These are phyloP conservation scores for Ustilago vetiveriae DNA, from an alignment of 1,284 basidiomycete species.

Conservation along the genomic window DNA sequence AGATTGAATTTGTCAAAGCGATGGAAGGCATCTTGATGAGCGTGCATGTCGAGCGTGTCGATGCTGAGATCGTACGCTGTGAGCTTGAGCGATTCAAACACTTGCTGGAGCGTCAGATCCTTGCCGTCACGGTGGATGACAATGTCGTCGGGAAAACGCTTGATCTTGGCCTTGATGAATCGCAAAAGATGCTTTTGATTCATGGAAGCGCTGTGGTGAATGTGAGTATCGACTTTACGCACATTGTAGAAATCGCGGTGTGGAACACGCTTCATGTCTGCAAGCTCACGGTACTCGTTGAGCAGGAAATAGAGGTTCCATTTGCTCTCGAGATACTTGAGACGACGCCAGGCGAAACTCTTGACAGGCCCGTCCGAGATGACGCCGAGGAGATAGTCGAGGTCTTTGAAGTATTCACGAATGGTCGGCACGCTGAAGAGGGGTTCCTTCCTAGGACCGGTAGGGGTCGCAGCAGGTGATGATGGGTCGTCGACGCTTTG, in stretches of 20 bases:
- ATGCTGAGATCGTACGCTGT: constrained; percentile 98
- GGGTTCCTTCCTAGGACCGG: constrained; percentile 67
- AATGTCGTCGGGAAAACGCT: constrained; percentile 82
- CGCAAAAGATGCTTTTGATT: constrained; percentile 99
- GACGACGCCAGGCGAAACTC: constrained; percentile 89
- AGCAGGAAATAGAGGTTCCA: constrained; percentile 92
- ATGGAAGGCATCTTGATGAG: constrained; percentile 96
- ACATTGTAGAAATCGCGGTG: constrained; percentile 97
- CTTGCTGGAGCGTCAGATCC: constrained; percentile 87
- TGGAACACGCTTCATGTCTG: constrained; percentile 86
- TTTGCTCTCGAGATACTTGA: constrained; percentile 94
- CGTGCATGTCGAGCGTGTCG: constrained; percentile 99
- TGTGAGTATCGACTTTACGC: constrained; percentile 95
- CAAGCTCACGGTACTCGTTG: constrained; percentile 92
- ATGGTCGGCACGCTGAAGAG: constrained; percentile 84
- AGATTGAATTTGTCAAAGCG: constrained; percentile 79
- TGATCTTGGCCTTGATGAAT: constrained; percentile 98
- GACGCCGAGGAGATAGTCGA: constrained; percentile 76
- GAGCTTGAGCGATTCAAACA: constrained; percentile 92
- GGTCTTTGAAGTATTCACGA: constrained; percentile 92
- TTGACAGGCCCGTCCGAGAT: constrained; percentile 95
- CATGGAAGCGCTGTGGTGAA: constrained; percentile 98
- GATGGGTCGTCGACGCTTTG: constrained; percentile 35
- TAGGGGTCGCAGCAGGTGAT: constrained; percentile 8
- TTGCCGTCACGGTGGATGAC: constrained; percentile 94